A percentile compares a stretch with the other conserved stretches of the same genome.
Conservation (phyloP, 352 stramenopile species). For the Globisporangium lucens region DNA sequence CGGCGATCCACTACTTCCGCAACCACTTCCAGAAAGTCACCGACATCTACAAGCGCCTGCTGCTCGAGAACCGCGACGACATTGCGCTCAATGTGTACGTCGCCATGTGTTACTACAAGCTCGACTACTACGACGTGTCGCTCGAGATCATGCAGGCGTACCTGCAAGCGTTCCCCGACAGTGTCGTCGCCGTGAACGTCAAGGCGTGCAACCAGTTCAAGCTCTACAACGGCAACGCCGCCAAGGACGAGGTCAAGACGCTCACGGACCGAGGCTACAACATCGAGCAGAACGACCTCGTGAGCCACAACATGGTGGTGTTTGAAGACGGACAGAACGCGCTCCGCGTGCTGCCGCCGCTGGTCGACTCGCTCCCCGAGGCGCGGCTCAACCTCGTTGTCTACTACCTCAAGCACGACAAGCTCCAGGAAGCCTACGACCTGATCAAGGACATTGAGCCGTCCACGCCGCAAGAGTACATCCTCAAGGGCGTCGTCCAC, state of each 20-base stretch:
- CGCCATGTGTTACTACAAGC: conserved; percentile 99
- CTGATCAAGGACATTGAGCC: conserved; percentile 95
- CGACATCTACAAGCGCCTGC: conserved; percentile 95
- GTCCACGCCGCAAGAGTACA: conserved; percentile 92
- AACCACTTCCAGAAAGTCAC: conserved; percentile 94
- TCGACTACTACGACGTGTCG: conserved; percentile 97
- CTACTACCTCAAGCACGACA: conserved; percentile 91
- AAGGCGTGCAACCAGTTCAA: conserved; percentile 98
- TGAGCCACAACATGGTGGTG: conserved; percentile 95
- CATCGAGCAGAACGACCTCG: conserved; percentile 91
- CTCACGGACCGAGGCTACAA: conserved; percentile 89
- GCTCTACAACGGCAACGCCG: conserved; percentile 95
- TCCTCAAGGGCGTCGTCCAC: conserved; percentile 90
- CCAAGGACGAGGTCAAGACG: conserved; percentile 93
- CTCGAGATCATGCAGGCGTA: conserved; percentile 97
- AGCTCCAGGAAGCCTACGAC: conserved; percentile 93
- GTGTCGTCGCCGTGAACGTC: conserved; percentile 92
- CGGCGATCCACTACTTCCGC: conserved; percentile 94
- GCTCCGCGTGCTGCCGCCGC: conserved; percentile 89
- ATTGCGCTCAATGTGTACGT: conserved; percentile 97
- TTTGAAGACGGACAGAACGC: conserved; percentile 93
- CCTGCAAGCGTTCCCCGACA: conserved; percentile 90
- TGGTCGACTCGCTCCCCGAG: conserved; percentile 92
- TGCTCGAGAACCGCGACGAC: conserved; percentile 95
- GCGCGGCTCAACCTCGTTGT: conserved; percentile 95